phyloP scores from a whole-genome alignment of 495 filamentous ascomycete genomes.

The Lasiosphaeria hispida region DNA sequence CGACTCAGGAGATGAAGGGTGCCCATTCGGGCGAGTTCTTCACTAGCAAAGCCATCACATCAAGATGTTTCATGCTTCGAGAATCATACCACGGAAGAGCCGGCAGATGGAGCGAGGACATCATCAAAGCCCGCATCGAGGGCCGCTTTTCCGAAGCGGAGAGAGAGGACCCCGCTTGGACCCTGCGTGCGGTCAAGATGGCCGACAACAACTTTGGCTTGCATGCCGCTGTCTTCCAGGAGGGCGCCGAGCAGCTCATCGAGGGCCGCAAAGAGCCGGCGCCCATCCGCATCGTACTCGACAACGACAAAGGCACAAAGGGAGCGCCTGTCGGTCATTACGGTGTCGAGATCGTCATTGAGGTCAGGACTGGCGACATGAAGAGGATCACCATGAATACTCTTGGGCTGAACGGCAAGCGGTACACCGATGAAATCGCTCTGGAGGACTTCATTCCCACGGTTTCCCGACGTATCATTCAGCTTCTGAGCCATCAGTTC shows the following conservation, averaged over 20 bases:
- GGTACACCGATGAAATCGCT: slow-evolving; percentile 65
- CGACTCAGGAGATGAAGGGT: slow-evolving; percentile 55
- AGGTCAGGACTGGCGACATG: slow-evolving; percentile 45
- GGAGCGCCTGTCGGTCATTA: slow-evolving; percentile 61
- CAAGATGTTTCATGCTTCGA: slow-evolving; percentile 62
- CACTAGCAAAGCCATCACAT: slow-evolving; percentile 48
- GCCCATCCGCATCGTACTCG: slow-evolving; percentile 58
- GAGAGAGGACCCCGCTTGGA: slow-evolving; percentile 77
- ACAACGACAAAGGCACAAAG: slow-evolving; percentile 57
- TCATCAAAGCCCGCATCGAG: slow-evolving; percentile 82
- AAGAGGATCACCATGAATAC: slow-evolving; percentile 51
- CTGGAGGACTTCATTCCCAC: slow-evolving; percentile 65
- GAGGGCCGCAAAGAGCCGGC: slow-evolving; percentile 58
- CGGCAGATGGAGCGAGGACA: slow-evolving; percentile 75
- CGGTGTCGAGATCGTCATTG: slow-evolving; percentile 63
- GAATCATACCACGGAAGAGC: slow-evolving; percentile 80
- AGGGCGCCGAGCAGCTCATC: slow-evolving; percentile 50
- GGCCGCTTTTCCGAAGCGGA: slow-evolving; percentile 75
- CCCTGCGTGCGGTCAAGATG: slow-evolving; percentile 63
- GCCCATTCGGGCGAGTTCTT: slow-evolving; percentile 46
- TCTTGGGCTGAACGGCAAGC: slow-evolving; percentile 60
- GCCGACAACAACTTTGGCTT: slow-evolving; percentile 61
- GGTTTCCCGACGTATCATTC: slow-evolving; percentile 52
- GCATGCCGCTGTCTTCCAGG: slow-evolving; percentile 75
- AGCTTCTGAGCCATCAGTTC: slow-evolving; percentile 66